Percentiles rank a stretch among this genome's conserved stretches.
These are phyloP conservation scores for Capsicum pubescens DNA, from an alignment of 257 asterid genomes.

Conservation along the genomic window DNA sequence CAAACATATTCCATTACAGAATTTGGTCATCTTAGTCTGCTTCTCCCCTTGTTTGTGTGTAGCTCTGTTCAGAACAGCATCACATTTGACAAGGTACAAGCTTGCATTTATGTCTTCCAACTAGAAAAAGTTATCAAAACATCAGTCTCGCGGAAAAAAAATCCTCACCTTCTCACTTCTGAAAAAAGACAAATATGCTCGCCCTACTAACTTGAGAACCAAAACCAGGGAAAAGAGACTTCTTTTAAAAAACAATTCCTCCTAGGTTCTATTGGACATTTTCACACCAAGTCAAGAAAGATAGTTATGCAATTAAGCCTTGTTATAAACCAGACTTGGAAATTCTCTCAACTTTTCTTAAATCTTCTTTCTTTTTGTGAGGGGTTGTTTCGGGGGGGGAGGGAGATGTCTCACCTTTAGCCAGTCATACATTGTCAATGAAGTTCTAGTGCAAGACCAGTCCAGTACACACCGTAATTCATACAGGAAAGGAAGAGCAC, in stretches of 20 bases:
- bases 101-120: conserved; percentile 99
- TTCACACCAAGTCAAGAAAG: not conserved
- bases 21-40: conserved; percentile 91
- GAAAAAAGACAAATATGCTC: not conserved
- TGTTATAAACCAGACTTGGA: not conserved
- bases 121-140: conserved; percentile 48
- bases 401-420: conserved; percentile 73
- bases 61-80: conserved; percentile 88
- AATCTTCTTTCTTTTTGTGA: not conserved
- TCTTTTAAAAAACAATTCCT: not conserved
- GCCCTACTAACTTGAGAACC: conserved; percentile 12
- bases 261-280: conserved; percentile 4
- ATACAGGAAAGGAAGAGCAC: conserved; percentile 93
- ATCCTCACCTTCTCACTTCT: not conserved
- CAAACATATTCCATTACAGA: conserved; percentile 93
- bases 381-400: not conserved
- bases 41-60: conserved; percentile 87
- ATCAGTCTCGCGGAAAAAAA: conserved; percentile 34
- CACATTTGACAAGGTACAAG: conserved; percentile 96
- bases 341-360: not conserved
- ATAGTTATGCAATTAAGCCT: not conserved
- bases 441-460: conserved; percentile 96
- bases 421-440: conserved; percentile 99
- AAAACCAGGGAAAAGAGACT: conserved; percentile 5
- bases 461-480: conserved; percentile 98